Evolutionary conservation across 1,284 basidiomycete species (phyloP).

Genomic region (Cyathus olla): DNA sequence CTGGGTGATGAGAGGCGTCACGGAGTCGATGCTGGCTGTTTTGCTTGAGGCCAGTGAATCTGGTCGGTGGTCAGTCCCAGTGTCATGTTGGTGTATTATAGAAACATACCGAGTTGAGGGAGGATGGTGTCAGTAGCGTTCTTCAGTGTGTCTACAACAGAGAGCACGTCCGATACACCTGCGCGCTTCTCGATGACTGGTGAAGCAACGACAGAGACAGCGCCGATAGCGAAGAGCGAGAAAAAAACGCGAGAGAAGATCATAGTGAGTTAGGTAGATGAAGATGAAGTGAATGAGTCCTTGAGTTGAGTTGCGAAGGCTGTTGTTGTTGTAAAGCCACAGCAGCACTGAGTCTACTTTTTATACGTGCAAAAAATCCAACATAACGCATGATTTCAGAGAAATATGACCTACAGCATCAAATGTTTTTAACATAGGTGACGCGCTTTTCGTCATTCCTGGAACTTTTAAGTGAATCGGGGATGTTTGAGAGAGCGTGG

Average conservation of each 20-base stretch:
- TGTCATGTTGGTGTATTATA: background rate
- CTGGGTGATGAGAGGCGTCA: constrained; percentile 36
- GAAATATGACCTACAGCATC: background rate
- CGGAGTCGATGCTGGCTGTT: constrained; percentile 24
- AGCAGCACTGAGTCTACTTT: background rate
- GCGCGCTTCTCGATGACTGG: constrained; percentile 5
- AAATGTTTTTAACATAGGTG: background rate
- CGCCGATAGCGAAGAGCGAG: constrained; percentile 2
- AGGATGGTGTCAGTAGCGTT: constrained; percentile 1
- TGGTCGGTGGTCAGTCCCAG: background rate
- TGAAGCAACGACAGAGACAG: background rate
- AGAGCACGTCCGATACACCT: constrained; percentile 1
- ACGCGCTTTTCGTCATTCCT: background rate
- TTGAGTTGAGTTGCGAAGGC: background rate
- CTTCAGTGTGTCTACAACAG: constrained; percentile 1
- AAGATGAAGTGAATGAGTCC: background rate
- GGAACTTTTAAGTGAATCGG: background rate
- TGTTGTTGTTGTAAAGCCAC: background rate
- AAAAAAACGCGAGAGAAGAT: background rate
- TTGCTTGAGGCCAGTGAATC: constrained; percentile 24
- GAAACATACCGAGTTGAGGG: background rate
- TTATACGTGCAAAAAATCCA: background rate
- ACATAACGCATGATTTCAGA: background rate
- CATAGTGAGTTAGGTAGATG: background rate
- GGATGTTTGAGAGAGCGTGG: no score